phyloP scores from a whole-genome alignment of 2,329 filamentous ascomycete genomes.

The Fulvia fulva region DNA sequence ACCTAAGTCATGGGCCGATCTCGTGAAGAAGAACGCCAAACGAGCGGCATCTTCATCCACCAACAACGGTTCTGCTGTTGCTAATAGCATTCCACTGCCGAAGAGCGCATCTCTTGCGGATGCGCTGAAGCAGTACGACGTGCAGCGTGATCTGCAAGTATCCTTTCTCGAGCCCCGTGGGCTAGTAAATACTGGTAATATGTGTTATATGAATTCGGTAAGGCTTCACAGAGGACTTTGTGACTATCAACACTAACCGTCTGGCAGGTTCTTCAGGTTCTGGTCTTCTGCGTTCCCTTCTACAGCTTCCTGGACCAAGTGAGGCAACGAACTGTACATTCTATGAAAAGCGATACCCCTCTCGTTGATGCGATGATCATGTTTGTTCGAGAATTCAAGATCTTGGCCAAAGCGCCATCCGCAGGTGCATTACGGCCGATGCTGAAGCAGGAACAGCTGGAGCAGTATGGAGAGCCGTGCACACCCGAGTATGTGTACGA shows the following conservation, averaged over 20 bases:
- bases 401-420: constrained; percentile 74
- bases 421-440: constrained; percentile 68
- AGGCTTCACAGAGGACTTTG: constrained; percentile 37
- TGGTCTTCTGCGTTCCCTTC: constrained; percentile 90
- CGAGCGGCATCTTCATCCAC: constrained; percentile 31
- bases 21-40: constrained; percentile 54
- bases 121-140: constrained; percentile 68
- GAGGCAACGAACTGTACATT: constrained; percentile 76
- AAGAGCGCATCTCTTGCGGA: constrained; percentile 61
- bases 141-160: constrained; percentile 62
- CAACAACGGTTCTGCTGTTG: constrained; percentile 24
- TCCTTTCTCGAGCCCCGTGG: constrained; percentile 88
- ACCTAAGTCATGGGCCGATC: constrained; percentile 64
- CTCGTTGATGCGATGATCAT: constrained; percentile 94
- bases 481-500: constrained; percentile 95
- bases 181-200: constrained; percentile 93
- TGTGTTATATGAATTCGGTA: constrained; percentile 99
- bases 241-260: constrained; percentile 2
- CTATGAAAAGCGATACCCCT: constrained; percentile 92
- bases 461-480: constrained; percentile 86
- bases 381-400: constrained; percentile 88
- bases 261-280: constrained; percentile 80
- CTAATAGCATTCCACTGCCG: constrained; percentile 38
- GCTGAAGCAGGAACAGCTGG: constrained; percentile 77
- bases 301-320: constrained; percentile 90